Conservation (phyloP, 768 basidiomycete species). For the Mycena capillaripes region DNA sequence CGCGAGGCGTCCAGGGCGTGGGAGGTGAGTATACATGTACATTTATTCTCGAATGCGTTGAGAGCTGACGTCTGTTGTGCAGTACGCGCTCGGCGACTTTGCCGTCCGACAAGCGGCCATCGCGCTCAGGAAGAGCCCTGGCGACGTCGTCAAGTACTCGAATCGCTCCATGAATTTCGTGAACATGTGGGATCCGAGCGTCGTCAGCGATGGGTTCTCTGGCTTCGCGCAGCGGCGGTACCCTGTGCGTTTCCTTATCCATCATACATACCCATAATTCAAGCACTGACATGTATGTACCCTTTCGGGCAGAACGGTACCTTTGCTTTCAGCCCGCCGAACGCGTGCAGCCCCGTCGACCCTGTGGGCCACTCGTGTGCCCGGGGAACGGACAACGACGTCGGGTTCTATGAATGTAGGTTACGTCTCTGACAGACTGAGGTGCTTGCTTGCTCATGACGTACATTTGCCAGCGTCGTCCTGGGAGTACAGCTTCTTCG, state of each 20-base stretch:
- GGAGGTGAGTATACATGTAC: conserved; percentile 49
- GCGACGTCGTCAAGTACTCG: conserved; percentile 57
- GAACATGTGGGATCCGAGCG: conserved; percentile 62
- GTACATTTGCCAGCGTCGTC: conserved; percentile 55
- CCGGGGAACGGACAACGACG: conserved; percentile 62
- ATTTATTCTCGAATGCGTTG: not conserved
- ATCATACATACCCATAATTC: not conserved
- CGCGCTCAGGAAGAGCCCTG: conserved; percentile 53
- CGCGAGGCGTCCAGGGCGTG: conserved; percentile 64
- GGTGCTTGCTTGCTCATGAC: not conserved
- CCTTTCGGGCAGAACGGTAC: conserved; percentile 62
- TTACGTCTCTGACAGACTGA: not conserved
- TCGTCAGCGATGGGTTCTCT: conserved; percentile 61
- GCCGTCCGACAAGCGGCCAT: conserved; percentile 66
- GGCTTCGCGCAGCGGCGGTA: conserved; percentile 63
- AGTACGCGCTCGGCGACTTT: conserved; percentile 67
- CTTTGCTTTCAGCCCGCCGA: conserved; percentile 63
- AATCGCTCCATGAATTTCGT: conserved; percentile 68
- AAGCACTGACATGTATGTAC: not conserved
- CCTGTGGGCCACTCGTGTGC: conserved; percentile 62
- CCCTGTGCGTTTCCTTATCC: conserved; percentile 46
- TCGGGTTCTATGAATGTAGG: conserved; percentile 68
- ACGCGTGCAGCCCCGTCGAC: conserved; percentile 65
- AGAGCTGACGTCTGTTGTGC: not conserved
- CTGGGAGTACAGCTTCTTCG: conserved; percentile 69